A percentile compares a stretch with the other conserved stretches of the same genome.
phyloP scores from a whole-genome alignment of 2,329 filamentous ascomycete species.

The Conoideocrella luteorostrata region DNA sequence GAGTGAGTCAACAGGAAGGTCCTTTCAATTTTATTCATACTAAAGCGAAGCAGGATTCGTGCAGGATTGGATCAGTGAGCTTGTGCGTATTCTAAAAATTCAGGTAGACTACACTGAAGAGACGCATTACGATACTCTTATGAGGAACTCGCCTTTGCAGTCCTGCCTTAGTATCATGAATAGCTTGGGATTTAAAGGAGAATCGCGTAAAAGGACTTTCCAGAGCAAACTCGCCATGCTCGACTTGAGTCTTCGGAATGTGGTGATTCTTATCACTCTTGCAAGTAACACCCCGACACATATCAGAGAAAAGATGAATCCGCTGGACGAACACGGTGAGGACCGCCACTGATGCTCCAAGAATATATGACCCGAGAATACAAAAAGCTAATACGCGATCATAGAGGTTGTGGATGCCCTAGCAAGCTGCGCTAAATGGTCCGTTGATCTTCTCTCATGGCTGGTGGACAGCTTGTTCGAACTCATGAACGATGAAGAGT shows the following conservation, averaged over 20 bases:
- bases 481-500: conserved; percentile 45
- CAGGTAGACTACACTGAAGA: conserved; percentile 80
- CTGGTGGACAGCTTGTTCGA: conserved; percentile 52
- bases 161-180: conserved; percentile 73
- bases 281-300: conserved; percentile 49
- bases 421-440: conserved; percentile 72
- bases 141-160: conserved; percentile 67
- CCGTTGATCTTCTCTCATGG: conserved; percentile 62
- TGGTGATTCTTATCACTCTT: conserved; percentile 59
- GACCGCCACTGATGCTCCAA: neutral
- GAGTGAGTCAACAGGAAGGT: no score
- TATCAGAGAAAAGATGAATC: conserved; percentile 49
- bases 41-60: conserved; percentile 44
- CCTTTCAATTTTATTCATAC: no score
- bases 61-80: conserved; percentile 56
- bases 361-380: no score
- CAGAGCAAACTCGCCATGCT: conserved; percentile 69
- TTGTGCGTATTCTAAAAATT: conserved; percentile 63
- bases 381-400: neutral
- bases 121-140: conserved; percentile 61
- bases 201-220: conserved; percentile 54
- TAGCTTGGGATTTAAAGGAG: conserved; percentile 66
- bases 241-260: conserved; percentile 67
- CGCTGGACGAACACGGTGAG: conserved; percentile 53
- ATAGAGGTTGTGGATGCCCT: conserved; percentile 66